Evolutionary conservation across 2,329 filamentous ascomycete genomes (phyloP).

Genomic region (Exophiala xenobiotica): DNA sequence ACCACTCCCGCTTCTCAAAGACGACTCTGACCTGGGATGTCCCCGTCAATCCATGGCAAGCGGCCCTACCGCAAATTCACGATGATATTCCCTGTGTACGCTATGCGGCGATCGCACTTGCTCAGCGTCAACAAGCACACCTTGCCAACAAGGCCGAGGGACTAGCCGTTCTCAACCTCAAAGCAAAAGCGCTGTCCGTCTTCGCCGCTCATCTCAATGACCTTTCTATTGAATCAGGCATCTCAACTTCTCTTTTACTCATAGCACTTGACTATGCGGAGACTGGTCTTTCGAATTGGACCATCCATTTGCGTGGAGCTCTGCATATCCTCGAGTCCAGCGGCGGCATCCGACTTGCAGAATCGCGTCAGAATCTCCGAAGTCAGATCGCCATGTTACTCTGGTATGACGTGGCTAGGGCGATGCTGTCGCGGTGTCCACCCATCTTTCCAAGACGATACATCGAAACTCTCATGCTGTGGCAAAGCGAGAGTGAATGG

Average conservation of each 20-base stretch:
- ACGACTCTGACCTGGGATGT: constrained; percentile 25
- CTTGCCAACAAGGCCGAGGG: constrained; percentile 16
- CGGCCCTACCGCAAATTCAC: constrained; percentile 17
- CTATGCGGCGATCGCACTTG: constrained; percentile 21
- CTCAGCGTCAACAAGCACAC: constrained; percentile 25
- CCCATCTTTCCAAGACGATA: constrained; percentile 23
- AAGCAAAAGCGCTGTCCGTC: constrained; percentile 18
- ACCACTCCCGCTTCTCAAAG: constrained; percentile 21
- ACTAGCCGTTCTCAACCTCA: constrained; percentile 18
- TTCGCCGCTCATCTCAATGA: constrained; percentile 21
- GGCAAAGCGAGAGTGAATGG: constrained; percentile 27
- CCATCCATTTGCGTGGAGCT: constrained; percentile 23
- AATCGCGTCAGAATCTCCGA: constrained; percentile 19
- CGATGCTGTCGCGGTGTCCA: constrained; percentile 20
- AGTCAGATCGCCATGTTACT: constrained; percentile 26
- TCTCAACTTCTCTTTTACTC: constrained; percentile 21
- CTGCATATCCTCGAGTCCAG: constrained; percentile 22
- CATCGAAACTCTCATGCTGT: constrained; percentile 21
- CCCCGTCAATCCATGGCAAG: constrained; percentile 25
- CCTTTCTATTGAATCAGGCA: constrained; percentile 21
- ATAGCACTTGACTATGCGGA: constrained; percentile 25
- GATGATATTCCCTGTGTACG: constrained; percentile 23
- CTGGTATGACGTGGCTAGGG: constrained; percentile 25
- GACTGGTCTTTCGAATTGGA: constrained; percentile 22
- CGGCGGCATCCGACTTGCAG: constrained; percentile 23